Conservation (phyloP, 2,329 filamentous ascomycete genomes). For the Venturia nashicola region DNA sequence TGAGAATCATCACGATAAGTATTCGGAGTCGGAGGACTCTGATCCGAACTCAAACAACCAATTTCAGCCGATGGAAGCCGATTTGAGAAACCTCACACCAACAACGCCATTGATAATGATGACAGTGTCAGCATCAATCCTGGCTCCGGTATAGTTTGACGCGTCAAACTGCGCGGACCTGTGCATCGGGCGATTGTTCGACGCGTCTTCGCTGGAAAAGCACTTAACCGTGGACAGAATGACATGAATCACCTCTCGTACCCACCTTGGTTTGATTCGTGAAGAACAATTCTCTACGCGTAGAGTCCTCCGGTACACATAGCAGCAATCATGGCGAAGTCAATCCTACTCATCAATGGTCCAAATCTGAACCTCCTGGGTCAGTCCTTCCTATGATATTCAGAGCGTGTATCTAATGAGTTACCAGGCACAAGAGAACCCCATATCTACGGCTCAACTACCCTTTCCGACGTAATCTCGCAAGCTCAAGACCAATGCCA, state of each 20-base stretch:
- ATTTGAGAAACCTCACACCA: neutral
- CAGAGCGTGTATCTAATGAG: neutral
- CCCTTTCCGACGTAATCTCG: constrained; percentile 48
- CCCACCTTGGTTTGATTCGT: neutral
- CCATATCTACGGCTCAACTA: constrained; percentile 58
- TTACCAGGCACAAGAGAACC: constrained; percentile 55
- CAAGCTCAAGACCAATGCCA: constrained; percentile 38
- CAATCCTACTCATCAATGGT: constrained; percentile 65
- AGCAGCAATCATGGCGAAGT: constrained; percentile 22
- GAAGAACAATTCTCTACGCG: neutral
- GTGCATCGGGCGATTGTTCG: neutral
- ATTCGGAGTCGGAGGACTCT: neutral
- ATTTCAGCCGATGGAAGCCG: neutral
- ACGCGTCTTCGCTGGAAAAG: neutral
- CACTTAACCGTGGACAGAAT: neutral
- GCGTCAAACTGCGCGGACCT: neutral
- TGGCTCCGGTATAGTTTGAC: neutral
- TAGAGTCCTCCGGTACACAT: neutral
- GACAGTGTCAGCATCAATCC: neutral
- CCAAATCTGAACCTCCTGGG: constrained; percentile 66
- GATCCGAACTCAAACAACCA: neutral
- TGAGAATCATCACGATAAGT: neutral
- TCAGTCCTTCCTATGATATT: neutral
- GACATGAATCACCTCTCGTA: neutral
- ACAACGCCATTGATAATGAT: neutral